phyloP scores from a whole-genome alignment of 768 basidiomycete genomes.

The Arthromyces matolae region DNA sequence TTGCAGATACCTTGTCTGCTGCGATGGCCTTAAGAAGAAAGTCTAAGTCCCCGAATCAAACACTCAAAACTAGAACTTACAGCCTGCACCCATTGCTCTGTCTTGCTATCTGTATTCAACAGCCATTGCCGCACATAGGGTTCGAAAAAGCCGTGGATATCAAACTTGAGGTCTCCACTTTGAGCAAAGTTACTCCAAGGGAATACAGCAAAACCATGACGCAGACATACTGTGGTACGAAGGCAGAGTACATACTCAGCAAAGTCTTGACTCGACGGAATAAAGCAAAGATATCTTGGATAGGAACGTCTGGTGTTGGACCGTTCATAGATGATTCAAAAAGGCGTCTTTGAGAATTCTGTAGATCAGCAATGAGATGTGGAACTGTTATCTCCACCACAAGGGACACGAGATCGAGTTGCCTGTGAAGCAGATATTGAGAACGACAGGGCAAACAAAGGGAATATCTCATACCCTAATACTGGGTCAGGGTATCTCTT shows the following conservation, averaged over 20 bases:
- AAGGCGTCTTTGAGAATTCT: conserved; percentile 65
- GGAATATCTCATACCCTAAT: conserved; percentile 52
- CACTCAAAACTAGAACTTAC: conserved; percentile 46
- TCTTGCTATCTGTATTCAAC: conserved; percentile 83
- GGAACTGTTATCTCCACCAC: conserved; percentile 69
- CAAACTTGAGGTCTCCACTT: conserved; percentile 60
- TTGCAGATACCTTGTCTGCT: conserved; percentile 51
- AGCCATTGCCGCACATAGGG: conserved; percentile 89
- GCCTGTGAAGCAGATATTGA: conserved; percentile 32
- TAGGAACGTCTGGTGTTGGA: conserved; percentile 82
- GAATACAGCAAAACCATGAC: neutral
- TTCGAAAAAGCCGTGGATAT: conserved; percentile 78
- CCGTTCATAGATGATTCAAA: conserved; percentile 84
- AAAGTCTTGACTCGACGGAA: conserved; percentile 77
- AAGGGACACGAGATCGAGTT: conserved; percentile 72
- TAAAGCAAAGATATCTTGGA: conserved; percentile 85
- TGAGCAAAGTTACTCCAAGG: conserved; percentile 5
- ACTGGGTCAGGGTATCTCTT: conserved; percentile 85
- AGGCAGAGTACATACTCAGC: conserved; percentile 76
- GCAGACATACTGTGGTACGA: conserved; percentile 66
- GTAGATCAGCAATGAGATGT: conserved; percentile 60
- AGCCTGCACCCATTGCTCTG: conserved; percentile 90
- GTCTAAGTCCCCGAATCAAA: conserved; percentile 4
- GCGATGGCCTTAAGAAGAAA: conserved; percentile 52
- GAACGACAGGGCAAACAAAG: conserved; percentile 1